These are phyloP conservation scores for Rubroshorea leprosula DNA, from an alignment of 345 rosid genomes.

Conservation along the genomic window DNA sequence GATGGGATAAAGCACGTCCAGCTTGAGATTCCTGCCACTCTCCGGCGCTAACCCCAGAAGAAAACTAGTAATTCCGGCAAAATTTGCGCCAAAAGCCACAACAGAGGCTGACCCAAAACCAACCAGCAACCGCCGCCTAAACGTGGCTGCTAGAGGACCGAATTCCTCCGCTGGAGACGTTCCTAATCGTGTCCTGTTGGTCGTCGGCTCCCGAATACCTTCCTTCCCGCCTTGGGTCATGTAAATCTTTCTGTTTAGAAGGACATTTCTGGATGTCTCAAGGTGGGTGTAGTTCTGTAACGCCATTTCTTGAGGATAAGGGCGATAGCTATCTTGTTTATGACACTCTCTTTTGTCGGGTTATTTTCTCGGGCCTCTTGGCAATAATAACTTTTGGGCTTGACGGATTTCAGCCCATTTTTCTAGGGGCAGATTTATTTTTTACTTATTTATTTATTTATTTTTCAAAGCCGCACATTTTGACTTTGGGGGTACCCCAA, in stretches of 20 bases:
- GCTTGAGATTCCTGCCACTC: constrained; percentile 53
- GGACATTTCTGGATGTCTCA: neutral
- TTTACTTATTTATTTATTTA: no score
- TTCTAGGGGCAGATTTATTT: no score
- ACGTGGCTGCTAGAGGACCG: constrained; percentile 53
- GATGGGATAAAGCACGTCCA: constrained; percentile 78
- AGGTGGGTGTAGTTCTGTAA: neutral
- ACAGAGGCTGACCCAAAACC: constrained; percentile 70
- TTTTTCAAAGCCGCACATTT: no score
- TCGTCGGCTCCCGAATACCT: constrained; percentile 12
- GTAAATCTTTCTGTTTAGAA: neutral
- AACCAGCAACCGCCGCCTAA: constrained; percentile 53
- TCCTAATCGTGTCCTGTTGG: neutral
- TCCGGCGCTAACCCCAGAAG: constrained; percentile 69
- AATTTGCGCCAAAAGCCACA: constrained; percentile 80
- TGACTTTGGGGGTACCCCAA: no score
- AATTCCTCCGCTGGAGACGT: constrained; percentile 58
- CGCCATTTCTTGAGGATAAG: neutral
- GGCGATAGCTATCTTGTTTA: neutral
- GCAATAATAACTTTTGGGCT: no score
- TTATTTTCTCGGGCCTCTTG: no score
- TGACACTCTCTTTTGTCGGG: no score
- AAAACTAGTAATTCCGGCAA: constrained; percentile 70
- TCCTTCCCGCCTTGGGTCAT: constrained; percentile 35
- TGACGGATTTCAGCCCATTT: no score